These are phyloP conservation scores for Fusarium lyarnte DNA, from an alignment of 2,329 filamentous ascomycete genomes.

Conservation along the genomic window DNA sequence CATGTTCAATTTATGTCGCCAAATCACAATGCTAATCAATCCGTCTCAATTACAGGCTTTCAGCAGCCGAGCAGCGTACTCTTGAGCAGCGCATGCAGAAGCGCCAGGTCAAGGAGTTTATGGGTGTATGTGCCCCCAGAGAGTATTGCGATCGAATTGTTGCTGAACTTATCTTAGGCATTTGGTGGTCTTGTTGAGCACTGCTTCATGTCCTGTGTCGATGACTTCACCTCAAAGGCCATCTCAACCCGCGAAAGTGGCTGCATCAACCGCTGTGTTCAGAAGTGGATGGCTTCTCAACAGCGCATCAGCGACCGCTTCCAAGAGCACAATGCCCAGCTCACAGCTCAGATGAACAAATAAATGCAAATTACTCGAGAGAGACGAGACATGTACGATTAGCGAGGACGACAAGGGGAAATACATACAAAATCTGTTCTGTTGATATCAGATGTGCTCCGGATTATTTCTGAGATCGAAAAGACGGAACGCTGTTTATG, in stretches of 20 bases:
- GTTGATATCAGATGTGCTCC: slow-evolving; percentile 19
- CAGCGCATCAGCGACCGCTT: slow-evolving; percentile 93
- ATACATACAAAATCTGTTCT: slow-evolving; percentile 1
- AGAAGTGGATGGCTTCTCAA: slow-evolving; percentile 93
- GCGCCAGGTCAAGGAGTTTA: slow-evolving; percentile 99
- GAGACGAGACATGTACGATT: slow-evolving; percentile 35
- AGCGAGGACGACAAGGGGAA: slow-evolving; percentile 15
- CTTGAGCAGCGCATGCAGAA: slow-evolving; percentile 95
- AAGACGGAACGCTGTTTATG: slow-evolving; percentile 9
- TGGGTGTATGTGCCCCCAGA: slow-evolving; percentile 75
- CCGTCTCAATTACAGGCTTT: slow-evolving; percentile 63
- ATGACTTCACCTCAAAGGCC: slow-evolving; percentile 98
- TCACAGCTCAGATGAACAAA: slow-evolving; percentile 61
- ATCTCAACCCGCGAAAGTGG: slow-evolving; percentile 87
- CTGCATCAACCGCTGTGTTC: slow-evolving; percentile 93
- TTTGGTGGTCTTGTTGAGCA: slow-evolving; percentile 68
- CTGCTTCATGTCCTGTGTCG: slow-evolving; percentile 97
- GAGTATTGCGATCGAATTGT: too few relatives aligned
- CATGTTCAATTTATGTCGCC: too few relatives aligned
- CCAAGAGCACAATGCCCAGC: slow-evolving; percentile 74
- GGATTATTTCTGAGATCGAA: slow-evolving; percentile 15
- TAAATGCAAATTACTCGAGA: slow-evolving; percentile 6
- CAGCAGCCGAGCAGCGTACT: slow-evolving; percentile 84
- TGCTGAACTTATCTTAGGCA: slow-evolving; percentile 40
- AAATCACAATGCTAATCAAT: slow-evolving; percentile 9